phyloP scores from a whole-genome alignment of 108 stramenopile species.

The Chaetoceros tenuissimus region DNA sequence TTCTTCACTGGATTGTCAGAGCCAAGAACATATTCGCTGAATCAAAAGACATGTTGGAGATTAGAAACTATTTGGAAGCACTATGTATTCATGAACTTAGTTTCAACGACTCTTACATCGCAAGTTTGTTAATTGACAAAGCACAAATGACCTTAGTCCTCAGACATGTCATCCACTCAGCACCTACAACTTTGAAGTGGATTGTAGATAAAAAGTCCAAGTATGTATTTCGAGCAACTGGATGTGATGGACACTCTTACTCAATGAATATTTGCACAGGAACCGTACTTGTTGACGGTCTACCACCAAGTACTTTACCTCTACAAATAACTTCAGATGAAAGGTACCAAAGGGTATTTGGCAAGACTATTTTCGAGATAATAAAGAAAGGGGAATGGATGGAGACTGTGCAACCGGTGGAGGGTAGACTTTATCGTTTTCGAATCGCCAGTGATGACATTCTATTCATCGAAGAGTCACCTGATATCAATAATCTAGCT shows the following conservation, averaged over 20 bases:
- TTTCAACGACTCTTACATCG: slow-evolving; percentile 5
- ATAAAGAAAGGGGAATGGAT: slow-evolving; percentile 8
- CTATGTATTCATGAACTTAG: not conserved
- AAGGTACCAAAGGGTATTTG: slow-evolving; percentile 20
- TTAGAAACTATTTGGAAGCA: not conserved
- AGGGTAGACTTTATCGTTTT: slow-evolving; percentile 17
- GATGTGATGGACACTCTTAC: slow-evolving; percentile 10
- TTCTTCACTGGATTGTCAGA: too few species aligned
- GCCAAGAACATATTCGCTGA: not conserved
- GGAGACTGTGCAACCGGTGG: slow-evolving; percentile 17
- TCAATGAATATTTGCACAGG: slow-evolving; percentile 35
- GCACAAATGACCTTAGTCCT: slow-evolving; percentile 10
- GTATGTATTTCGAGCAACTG: not conserved
- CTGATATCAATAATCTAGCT: slow-evolving; percentile 9
- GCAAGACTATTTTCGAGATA: slow-evolving; percentile 21
- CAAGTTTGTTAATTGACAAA: not conserved
- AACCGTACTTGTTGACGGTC: slow-evolving; percentile 36
- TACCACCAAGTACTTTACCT: slow-evolving; percentile 36
- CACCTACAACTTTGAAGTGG: slow-evolving; percentile 13
- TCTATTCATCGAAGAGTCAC: slow-evolving; percentile 4
- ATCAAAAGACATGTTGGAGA: not conserved
- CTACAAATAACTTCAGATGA: slow-evolving; percentile 13
- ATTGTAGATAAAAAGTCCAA: not conserved
- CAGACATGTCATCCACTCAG: slow-evolving; percentile 5
- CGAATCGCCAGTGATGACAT: slow-evolving; percentile 1